Base-by-base conservation (phyloP, 1,284 basidiomycete species). In the Pseudozyma sp. region DNA sequence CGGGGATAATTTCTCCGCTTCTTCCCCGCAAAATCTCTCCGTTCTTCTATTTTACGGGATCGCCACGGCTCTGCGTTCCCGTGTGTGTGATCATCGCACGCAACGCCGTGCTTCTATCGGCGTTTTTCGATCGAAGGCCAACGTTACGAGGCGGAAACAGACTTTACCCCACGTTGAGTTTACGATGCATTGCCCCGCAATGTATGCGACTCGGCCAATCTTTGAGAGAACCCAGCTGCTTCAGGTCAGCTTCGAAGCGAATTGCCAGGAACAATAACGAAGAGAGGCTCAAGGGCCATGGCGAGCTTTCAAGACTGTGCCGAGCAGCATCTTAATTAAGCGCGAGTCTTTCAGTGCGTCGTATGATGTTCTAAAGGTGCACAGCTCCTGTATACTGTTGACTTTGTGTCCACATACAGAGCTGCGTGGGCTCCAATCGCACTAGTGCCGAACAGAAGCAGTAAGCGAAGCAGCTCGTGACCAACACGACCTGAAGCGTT, bases 401-500 rank as follows among this genome's bases (percentile, higher is more conserved):
- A 18, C 13, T 10, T 10, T 38, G 21, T 36, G 18, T 38, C 18
- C 8, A 39, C 38, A 16, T 14, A 44, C n/a, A 44, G 40, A 14
- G n/a, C 13, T 42, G 16, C 12, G 34, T 19, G 25, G 47, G 43
- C 53, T 31, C 44, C 9, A n/a, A n/a, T 43, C 43, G 42, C 16
- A 39, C 38, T 57, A 49, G 45, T 40, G 56, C 39, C 9, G 21
- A 45, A 19, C 31, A 39, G n/a, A 42, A 34, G 13, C 25, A 16
- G 38, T 50, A 62, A 62, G 59, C 59, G 59, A 62, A 42, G 10
- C 55, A 16, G 59, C 53, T 55, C 52, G 59, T 55, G 52, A 49
- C 25, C 48, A 48, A 21, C 50, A 59, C 43, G 44, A 52, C 38
- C 19, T 49, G 14, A 48, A 62, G 59, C 59, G 53, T 62, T 62